Evolutionary conservation across 345 rosid species (phyloP).

Genomic region (Rhizophora apiculata): DNA sequence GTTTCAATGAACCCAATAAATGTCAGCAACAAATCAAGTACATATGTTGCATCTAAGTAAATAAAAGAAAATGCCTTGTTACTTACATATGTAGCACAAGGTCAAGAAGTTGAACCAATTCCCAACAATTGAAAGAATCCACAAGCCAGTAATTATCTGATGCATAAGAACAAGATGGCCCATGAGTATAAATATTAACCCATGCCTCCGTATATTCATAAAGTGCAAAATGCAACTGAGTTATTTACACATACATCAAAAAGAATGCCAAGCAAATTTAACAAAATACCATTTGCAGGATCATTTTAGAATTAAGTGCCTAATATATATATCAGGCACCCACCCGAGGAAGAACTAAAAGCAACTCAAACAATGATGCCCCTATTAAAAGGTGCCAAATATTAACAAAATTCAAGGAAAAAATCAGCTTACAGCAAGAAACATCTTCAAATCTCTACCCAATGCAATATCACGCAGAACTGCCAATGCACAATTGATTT

Average conservation of each 20-base stretch:
- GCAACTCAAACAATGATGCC: not conserved
- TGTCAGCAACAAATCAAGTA: not conserved
- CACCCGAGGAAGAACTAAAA: not conserved
- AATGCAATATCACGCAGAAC: constrained; percentile 20
- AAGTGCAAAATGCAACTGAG: too few species aligned
- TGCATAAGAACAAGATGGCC: constrained; percentile 1
- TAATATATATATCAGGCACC: too few species aligned
- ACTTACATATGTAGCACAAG: constrained; percentile 71
- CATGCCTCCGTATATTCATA: too few species aligned
- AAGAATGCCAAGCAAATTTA: not conserved
- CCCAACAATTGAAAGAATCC: constrained; percentile 72
- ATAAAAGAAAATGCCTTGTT: not conserved
- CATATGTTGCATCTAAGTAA: not conserved
- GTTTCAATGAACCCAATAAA: constrained; percentile 9
- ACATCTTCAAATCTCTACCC: constrained; percentile 24
- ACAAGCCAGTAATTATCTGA: constrained; percentile 64
- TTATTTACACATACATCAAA: not conserved
- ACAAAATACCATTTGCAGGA: not conserved
- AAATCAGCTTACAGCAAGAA: constrained; percentile 22
- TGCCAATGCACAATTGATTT: constrained; percentile 20
- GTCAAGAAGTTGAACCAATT: constrained; percentile 76
- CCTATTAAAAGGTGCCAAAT: not conserved
- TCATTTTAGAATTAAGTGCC: not conserved
- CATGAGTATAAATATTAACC: too few species aligned
- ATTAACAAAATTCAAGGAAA: not conserved